Percentiles rank a stretch among this genome's conserved stretches.
These are phyloP conservation scores for Colletotrichum aenigma DNA, from an alignment of 2,329 filamentous ascomycete species.

Conservation along the genomic window DNA sequence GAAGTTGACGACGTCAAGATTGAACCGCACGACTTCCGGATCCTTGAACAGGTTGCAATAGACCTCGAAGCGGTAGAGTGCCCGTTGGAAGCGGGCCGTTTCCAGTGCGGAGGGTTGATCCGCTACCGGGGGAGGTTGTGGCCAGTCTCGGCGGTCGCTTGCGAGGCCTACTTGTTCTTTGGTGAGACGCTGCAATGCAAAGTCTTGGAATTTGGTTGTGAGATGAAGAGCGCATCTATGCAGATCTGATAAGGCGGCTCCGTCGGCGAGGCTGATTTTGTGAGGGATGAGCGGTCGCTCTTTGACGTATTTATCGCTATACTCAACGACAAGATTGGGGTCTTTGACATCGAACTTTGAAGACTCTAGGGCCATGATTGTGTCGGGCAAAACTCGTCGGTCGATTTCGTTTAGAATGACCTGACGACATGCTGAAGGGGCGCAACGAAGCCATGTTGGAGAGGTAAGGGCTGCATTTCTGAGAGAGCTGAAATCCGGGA, in stretches of 20 bases:
- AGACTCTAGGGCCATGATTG: not conserved
- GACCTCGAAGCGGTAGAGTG: slow-evolving; percentile 11
- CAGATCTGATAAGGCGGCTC: not conserved
- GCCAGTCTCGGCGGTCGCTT: slow-evolving; percentile 6
- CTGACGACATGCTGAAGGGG: slow-evolving; percentile 10
- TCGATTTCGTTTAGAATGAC: slow-evolving; percentile 11
- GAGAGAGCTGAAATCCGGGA: not conserved
- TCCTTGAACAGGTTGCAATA: slow-evolving; percentile 14
- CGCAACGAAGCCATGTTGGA: not conserved
- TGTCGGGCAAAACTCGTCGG: not conserved
- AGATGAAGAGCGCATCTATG: not conserved
- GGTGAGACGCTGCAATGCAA: not conserved
- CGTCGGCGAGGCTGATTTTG: not conserved
- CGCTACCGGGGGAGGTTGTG: not conserved
- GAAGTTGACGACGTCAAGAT: slow-evolving; percentile 13
- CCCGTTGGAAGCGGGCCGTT: slow-evolving; percentile 4
- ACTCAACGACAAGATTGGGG: not conserved
- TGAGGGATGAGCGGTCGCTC: not conserved
- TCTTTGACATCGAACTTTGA: not conserved
- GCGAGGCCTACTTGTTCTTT: slow-evolving; percentile 7
- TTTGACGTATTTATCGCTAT: slow-evolving; percentile 7
- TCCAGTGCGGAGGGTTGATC: not conserved
- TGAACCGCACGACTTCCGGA: slow-evolving; percentile 14
- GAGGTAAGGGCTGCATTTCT: slow-evolving; percentile 6
- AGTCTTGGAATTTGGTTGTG: not conserved